Conservation (phyloP, 768 basidiomycete genomes). For the Xerocomus brunneocitrinus region DNA sequence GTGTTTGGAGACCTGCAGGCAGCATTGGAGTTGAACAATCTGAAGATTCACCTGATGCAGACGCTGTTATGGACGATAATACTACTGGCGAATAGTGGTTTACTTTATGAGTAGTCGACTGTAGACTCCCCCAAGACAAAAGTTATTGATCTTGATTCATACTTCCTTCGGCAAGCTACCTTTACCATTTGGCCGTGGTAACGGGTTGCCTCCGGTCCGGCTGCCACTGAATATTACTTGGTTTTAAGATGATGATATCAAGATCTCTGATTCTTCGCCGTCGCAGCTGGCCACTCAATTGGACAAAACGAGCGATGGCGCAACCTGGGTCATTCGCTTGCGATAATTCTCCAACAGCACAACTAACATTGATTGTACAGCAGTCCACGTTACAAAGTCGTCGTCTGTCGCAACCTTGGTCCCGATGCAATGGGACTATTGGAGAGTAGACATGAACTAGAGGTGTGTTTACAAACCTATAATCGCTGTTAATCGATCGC, state of each 20-base stretch:
- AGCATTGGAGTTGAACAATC: constrained; percentile 78
- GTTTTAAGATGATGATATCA: neutral
- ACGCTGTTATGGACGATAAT: constrained; percentile 43
- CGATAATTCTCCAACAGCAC: constrained; percentile 4
- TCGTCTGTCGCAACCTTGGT: constrained; percentile 59
- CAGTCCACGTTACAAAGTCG: constrained; percentile 37
- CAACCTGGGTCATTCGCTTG: constrained; percentile 25
- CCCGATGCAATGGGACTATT: constrained; percentile 60
- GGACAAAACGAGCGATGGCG: constrained; percentile 13
- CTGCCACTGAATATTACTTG: neutral
- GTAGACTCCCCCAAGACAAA: neutral
- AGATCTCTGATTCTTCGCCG: neutral
- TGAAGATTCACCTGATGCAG: constrained; percentile 43
- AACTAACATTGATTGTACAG: constrained; percentile 24
- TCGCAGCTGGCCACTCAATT: neutral
- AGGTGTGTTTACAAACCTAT: constrained; percentile 36
- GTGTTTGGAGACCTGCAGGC: constrained; percentile 80
- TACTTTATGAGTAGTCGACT: neutral
- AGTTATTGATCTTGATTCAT: neutral
- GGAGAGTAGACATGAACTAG: constrained; percentile 44
- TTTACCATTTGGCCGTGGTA: too few relatives aligned
- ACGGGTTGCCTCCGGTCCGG: neutral
- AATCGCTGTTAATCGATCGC: neutral
- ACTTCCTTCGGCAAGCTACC: neutral
- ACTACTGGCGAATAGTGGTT: constrained; percentile 30